Base-by-base conservation (phyloP, 202 grass and related monocot species). In the Carex sylvatica region DNA sequence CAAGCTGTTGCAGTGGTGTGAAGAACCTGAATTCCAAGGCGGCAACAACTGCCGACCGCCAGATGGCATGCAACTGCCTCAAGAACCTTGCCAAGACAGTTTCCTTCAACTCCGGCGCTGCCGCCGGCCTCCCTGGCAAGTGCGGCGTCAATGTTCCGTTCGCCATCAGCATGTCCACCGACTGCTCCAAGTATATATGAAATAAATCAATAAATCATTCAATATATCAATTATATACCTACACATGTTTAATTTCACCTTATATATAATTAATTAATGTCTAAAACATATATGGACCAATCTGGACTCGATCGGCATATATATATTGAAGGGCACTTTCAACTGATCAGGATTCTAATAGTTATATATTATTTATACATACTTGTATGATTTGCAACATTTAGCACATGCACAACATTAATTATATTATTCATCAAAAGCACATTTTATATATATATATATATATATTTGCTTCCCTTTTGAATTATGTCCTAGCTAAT, bases 141-240 rank as follows among this genome's bases (percentile, higher is more conserved):
- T 94, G 92, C 42, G 51, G 83, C 61, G 89, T 91, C 79, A 11
- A 4, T 84, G 38, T 94, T 9, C 38, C 73, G 0, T 84, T 85
- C 70, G 33, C 89, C 69, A 91, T 94, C 83, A 86, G 58, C 76
- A 10, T 58, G 74, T 84, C 30, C 46, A 83, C 79, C 13, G 87
- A 94, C 87, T 94, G 91, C 85, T 80, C 78, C 51, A 86, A 73
- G 88, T 93, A 91, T 28, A 28, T 28, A 28, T 14, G 18, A 59
- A 20, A 20, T 18, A 11, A 66, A 66, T 66, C 14, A 36, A 16
- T 6, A 66, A 36, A 18, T 66, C 13, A 66, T 66, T 66, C 5
- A 5, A 66, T 33, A 65, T 65, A 66, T 66, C 64, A 36, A 36
- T 28, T 28, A 28, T 28, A 18, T 36, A 66, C 64, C 28, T 7